Evolutionary conservation across 495 filamentous ascomycete species (phyloP).

Genomic region (Hypoxylon fuscum): DNA sequence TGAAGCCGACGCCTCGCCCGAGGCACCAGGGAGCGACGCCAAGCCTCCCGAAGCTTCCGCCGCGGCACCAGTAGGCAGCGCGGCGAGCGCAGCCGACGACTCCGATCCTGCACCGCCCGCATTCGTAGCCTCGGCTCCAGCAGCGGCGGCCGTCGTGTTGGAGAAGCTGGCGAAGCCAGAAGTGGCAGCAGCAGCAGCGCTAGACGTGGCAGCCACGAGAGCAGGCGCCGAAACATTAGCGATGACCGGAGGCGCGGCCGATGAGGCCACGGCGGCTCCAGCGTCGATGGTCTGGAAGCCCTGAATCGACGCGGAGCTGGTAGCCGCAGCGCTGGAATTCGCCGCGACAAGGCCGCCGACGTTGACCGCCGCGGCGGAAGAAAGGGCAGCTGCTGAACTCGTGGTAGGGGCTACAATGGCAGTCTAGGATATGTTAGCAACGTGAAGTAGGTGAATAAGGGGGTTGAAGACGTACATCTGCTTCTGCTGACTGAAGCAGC

Average conservation of each 20-base stretch:
- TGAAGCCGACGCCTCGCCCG: not conserved
- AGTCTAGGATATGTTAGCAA: slow-evolving; percentile 8
- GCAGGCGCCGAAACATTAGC: slow-evolving; percentile 12
- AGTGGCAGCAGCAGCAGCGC: slow-evolving; percentile 1
- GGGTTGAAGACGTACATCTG: not conserved
- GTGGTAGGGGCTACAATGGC: not conserved
- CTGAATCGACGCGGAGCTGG: slow-evolving; percentile 12
- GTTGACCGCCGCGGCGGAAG: slow-evolving; percentile 11
- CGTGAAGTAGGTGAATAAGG: not conserved
- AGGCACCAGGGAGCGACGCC: slow-evolving; percentile 1
- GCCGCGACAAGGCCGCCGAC: slow-evolving; percentile 5
- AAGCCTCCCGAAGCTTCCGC: slow-evolving; percentile 1
- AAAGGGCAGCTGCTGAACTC: slow-evolving; percentile 3
- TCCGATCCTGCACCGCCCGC: not conserved
- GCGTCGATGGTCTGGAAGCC: slow-evolving; percentile 22
- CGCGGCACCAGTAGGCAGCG: slow-evolving; percentile 21
- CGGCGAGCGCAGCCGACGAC: not conserved
- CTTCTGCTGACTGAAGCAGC: too few relatives aligned
- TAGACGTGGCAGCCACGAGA: not conserved
- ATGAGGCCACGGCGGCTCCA: not conserved
- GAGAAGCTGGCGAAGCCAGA: slow-evolving; percentile 19
- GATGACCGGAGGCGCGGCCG: not conserved
- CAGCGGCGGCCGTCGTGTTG: slow-evolving; percentile 12
- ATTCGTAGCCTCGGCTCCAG: not conserved
- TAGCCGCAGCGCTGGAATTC: slow-evolving; percentile 8